Evolutionary conservation across 345 rosid genomes (phyloP), one percentile per base, ranked within the genome.

Genomic region (Clausena lansium): DNA sequence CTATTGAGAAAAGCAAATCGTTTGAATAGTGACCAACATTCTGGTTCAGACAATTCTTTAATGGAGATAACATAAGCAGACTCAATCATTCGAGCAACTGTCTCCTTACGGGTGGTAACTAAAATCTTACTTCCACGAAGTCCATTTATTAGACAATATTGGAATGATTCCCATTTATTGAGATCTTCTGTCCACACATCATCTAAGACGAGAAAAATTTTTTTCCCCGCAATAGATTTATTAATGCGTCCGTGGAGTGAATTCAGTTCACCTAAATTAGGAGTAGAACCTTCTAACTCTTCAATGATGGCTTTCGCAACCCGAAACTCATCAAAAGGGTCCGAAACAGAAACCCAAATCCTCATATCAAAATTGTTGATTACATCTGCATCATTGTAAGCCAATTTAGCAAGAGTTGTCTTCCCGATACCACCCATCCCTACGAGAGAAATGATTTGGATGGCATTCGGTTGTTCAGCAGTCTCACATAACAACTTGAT

Each of bases 371-470:
- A 71, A 11, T 32, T 32, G 7, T 13, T 22, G 3, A 3, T 71
- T 0, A 71, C 45, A 4, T 55, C 28, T 0, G 6, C 2, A 54
- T 20, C 15, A 20, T 71, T 71, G n/a, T 32, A 71, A 0, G 30
- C 75, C 33, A 32, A 4, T 6, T 71, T 47, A 13, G 75, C 62
- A 4, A 71, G 75, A 4, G 75, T 55, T 10, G 75, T 71, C 15
- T 71, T 71, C 0, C 75, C 63, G 5, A 71, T 33, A 0, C 75
- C 75, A 6, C 54, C 64, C 75, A 71, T 71, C 20, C 75, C 75
- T 1, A 71, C 32, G 0, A 71, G 6, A 4, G 75, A 71, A 24
- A 73, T 73, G 54, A 59, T 17, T 7, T 38, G 66, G 36, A 73
- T n/a, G 35, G 15, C 55, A 2, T 35, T 54, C 0, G 5, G 32